Evolutionary conservation across 2,329 filamentous ascomycete species (phyloP), one percentile per base, ranked within the genome.

Genomic region (Ophiocordyceps unilateralis): DNA sequence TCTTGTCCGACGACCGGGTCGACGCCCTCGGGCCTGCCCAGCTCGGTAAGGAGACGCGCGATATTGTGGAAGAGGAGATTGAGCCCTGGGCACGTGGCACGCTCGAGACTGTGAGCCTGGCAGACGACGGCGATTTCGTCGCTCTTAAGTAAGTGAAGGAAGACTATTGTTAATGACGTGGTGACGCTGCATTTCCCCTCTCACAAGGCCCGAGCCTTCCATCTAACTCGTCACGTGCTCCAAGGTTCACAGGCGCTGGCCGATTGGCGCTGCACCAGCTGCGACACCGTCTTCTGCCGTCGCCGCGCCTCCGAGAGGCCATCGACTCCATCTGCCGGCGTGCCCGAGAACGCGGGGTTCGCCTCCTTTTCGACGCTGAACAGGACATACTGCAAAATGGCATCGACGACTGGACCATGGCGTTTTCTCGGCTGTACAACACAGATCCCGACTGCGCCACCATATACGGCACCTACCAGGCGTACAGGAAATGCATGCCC

Each of bases 351-450:
- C 76, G 79, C 42, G 76, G 79, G 21, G 76, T 93, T 3, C 72
- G 76, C 3, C 69, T 95, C 1, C 73, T 93, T 2, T 85, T 93
- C 48, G 85, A 93, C 48, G 88, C 86, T 1, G 88, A 95, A 61
- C 85, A 93, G 59, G 78, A 80, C 44, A 71, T 74, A 44, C 72
- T 91, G 24, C 84, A 93, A 61, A 65, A 72, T 6, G 85, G 85
- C 8, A 89, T 93, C 47, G 81, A 91, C 56, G 72, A 76, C 50
- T 89, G 86, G 81, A 84, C 80, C 5, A 61, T 91, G 41, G 63
- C 71, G n/a, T 81, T 86, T 51, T 83, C 87, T 66, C 73, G 75
- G 51, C 76, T 74, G 55, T 88, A 83, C 66, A 93, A 93, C 64
- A 72, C 66, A 47, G 64, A 61, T 0, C 81, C 55, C 10, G 72